Evolutionary conservation across 305 asterid genomes (phyloP).

Genomic region (Lippia alba): DNA sequence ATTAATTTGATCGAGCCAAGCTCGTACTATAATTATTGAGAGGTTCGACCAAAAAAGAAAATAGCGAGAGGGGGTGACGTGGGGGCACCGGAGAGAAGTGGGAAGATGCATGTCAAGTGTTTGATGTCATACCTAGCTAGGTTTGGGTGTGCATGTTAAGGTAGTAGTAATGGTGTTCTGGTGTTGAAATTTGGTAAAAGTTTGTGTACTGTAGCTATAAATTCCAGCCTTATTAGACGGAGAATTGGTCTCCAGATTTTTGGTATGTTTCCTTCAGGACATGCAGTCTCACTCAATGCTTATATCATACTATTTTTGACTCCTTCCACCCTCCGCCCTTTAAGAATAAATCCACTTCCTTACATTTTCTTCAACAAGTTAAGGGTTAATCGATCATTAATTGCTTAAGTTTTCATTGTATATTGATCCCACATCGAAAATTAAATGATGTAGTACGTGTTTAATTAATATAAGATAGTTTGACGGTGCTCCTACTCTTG

Average conservation of each 20-base stretch:
- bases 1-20: too few relatives aligned
- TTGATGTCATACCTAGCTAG: not conserved
- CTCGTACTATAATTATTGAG: too few relatives aligned
- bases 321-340: not conserved
- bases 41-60: too few relatives aligned
- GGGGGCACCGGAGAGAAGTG: slow-evolving; percentile 3
- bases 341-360: too few relatives aligned
- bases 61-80: slow-evolving; percentile 11
- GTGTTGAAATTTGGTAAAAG: slow-evolving; percentile 2
- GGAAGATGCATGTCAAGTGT: slow-evolving; percentile 13
- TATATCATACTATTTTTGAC: slow-evolving; percentile 13
- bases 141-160: not conserved
- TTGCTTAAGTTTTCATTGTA: too few relatives aligned
- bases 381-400: too few relatives aligned
- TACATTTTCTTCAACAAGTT: too few relatives aligned
- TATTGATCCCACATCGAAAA: too few relatives aligned
- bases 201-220: slow-evolving; percentile 25
- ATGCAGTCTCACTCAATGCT: slow-evolving; percentile 23
- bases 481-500: too few relatives aligned
- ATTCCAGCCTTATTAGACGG: slow-evolving; percentile 31
- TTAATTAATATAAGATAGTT: too few relatives aligned
- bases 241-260: slow-evolving; percentile 18
- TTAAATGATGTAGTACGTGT: too few relatives aligned
- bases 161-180: not conserved
- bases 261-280: slow-evolving; percentile 38